These are phyloP conservation scores for Teunomyces lycoperdinae DNA, from an alignment of 805 yeast species.

Conservation along the genomic window DNA sequence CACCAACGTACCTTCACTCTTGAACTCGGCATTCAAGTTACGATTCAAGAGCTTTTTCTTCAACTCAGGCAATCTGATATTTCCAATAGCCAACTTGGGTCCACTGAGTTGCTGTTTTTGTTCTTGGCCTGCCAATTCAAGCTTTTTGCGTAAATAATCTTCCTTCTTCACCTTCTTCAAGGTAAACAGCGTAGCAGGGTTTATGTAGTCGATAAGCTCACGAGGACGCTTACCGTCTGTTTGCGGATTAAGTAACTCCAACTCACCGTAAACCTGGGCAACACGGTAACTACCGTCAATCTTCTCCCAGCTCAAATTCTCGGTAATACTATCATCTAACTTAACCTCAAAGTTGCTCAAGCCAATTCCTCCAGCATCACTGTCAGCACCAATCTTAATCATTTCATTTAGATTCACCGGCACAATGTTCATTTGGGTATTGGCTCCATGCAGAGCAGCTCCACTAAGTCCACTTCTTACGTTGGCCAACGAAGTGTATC, in stretches of 20 bases:
- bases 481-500: constrained; percentile 29
- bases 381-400: constrained; percentile 43
- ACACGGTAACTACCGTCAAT: constrained; percentile 78
- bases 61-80: constrained; percentile 77
- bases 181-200: constrained; percentile 29
- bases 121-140: constrained; percentile 4
- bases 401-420: constrained; percentile 36
- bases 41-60: constrained; percentile 55
- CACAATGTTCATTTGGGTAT: constrained; percentile 27
- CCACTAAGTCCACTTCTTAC: constrained; percentile 28
- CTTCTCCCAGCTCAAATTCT: constrained; percentile 76
- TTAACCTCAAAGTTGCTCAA: constrained; percentile 54
- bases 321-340: constrained; percentile 61
- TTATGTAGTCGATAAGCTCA: constrained; percentile 25
- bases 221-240: constrained; percentile 15
- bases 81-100: constrained; percentile 75
- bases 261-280: constrained; percentile 76
- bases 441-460: constrained; percentile 7
- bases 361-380: constrained; percentile 24
- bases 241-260: constrained; percentile 34
- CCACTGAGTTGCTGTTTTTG: constrained; percentile 8
- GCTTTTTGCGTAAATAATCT: constrained; percentile 13
- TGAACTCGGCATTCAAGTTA: constrained; percentile 78
- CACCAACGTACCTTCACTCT: constrained; percentile 89
- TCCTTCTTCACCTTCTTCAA: constrained; percentile 22